Base-by-base conservation (phyloP, 2,329 filamentous ascomycete genomes). In the Botrytis elliptica region DNA sequence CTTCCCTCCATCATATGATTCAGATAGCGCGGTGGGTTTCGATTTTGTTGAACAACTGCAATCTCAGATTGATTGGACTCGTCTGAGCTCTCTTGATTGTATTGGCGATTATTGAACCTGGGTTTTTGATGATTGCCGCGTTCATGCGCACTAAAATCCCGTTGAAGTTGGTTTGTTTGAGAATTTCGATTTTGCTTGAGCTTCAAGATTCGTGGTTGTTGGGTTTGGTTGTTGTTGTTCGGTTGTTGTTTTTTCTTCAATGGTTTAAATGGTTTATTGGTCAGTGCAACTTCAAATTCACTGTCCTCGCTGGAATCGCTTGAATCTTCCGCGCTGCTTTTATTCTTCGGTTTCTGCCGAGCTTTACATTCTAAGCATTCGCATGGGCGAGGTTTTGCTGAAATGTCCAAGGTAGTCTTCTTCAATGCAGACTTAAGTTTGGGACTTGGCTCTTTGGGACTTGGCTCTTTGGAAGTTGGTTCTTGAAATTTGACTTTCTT, bases 361-460 rank as follows among this genome's bases (percentile, higher is more conserved):
- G 38, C 66, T 57, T 38, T 57, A 38, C 66, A 68, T 29, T 57
- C 36, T 25, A 49, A 20, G 22, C 66, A 68, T 33, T 68, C 66
- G 29, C 46, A 66, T 67, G 44, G 60, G 55, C n/a, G 70, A 36
- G 60, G 25, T 12, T 7, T n/a, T 12, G 29, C 10, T 67, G 22
- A 29, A 4, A 4, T 33, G 20, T 44, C 52, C 3, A 29, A 18
- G 6, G 42, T 44, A 6, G 25, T 63, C 25, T 67, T 72, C 29
- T 72, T 72, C 44, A 72, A 36, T 52, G 46, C 70, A 18, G 70
- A 66, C 63, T 72, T 72, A 22, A 66, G 46, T 57, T 72, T 72
- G 18, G 66, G 66, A 3, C 12, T n/a, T 40, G 70, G 60, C 22
- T 55, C 62, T n/a, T 38, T n/a, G 49, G 49, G 12, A 12, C 18